Percentiles rank a stretch among this genome's conserved stretches.
Evolutionary conservation across 352 stramenopile genomes (phyloP).

Genomic region (Saprolegnia parasitica): DNA sequence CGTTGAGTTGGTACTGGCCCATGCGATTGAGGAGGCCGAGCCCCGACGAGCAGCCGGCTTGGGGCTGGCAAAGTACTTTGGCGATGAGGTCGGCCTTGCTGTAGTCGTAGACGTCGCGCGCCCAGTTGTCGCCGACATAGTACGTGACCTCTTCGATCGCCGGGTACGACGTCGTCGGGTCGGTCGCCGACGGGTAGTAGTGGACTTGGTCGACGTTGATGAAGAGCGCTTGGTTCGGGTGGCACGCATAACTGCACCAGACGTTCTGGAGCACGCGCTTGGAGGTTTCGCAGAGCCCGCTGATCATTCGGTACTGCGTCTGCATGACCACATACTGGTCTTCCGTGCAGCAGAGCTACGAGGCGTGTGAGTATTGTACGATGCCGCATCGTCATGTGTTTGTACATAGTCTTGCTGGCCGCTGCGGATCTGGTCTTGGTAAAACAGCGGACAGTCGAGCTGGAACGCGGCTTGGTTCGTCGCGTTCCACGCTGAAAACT

Average conservation of each 20-base stretch:
- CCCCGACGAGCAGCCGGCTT: constrained; percentile 53
- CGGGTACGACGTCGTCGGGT: constrained; percentile 37
- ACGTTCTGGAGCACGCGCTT: constrained; percentile 72
- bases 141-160: constrained; percentile 64
- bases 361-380: not conserved
- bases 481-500: constrained; percentile 62
- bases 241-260: constrained; percentile 77
- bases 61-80: constrained; percentile 42
- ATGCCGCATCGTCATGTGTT: not conserved
- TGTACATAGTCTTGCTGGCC: constrained; percentile 38
- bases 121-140: constrained; percentile 58
- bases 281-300: constrained; percentile 55
- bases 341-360: constrained; percentile 65
- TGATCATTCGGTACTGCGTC: constrained; percentile 54
- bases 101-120: constrained; percentile 70
- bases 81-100: constrained; percentile 53
- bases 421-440: constrained; percentile 52
- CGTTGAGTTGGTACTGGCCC: constrained; percentile 60
- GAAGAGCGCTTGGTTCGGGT: constrained; percentile 74
- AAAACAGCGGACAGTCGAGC: constrained; percentile 61
- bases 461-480: constrained; percentile 60
- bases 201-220: constrained; percentile 61
- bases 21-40: constrained; percentile 54
- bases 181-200: constrained; percentile 37
- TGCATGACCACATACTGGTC: constrained; percentile 61